Evolutionary conservation across 2,329 filamentous ascomycete genomes (phyloP), one percentile per base, ranked within the genome.

Genomic region (Fusarium miscanthi): DNA sequence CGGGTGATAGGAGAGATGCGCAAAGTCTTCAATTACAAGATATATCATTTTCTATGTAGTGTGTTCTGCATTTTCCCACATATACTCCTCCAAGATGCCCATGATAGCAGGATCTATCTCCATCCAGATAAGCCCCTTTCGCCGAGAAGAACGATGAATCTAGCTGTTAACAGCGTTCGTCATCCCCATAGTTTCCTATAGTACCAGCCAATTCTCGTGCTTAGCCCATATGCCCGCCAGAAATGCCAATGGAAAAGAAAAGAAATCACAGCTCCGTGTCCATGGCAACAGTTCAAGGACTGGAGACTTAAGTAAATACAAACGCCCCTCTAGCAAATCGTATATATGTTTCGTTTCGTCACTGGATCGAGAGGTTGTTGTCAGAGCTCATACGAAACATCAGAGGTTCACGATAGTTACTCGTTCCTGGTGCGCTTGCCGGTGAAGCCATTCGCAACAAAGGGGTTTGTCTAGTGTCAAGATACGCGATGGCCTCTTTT

Each of bases 401-500:
- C 31, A 68, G 59, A 16, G 70, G 63, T 31, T 68, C 67, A 35
- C 72, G 71, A 10, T 67, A 63, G 21, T 78, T 54, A 42, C 72
- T 74, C 37, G 64, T 60, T 43, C 77, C 61, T 25, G 74, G 68
- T 40, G 73, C 73, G 27, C 73, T 78, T 17, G 78, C 79, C 2
- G 81, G 79, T 12, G 81, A 81, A 5, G 63, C 70, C 68, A 78
- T 78, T 46, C 80, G 78, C 37, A 77, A 78, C 21, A 56, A 43
- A 16, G 67, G 51, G 5, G 66, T 66, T 51, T 79, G 78, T 45
- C 63, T 77, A n/a, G 77, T 73, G 7, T 78, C 76, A 31, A 88
- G 68, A 43, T 81, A 81, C 25, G 80, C 80, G 25, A 85, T 78
- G 6, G 87, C 87, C 67, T 87, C 84, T 43, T 80, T 80, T 45